Evolutionary conservation across 108 stramenopile genomes (phyloP), one percentile per base, ranked within the genome.

Genomic region (Schizochytrium sp.): DNA sequence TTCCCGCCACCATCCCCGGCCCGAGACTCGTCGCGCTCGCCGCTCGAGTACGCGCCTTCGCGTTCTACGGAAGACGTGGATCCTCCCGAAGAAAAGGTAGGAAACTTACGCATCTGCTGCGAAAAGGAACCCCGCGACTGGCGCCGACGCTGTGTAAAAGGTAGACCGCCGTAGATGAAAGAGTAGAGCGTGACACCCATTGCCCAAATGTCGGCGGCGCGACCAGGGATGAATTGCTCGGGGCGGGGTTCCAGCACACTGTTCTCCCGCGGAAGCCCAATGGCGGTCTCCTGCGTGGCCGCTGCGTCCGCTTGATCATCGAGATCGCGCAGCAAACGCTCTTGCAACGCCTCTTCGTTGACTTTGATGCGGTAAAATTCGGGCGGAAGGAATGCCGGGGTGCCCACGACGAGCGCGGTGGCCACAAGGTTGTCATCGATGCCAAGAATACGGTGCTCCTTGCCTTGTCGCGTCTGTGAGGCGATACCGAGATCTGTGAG

Each of bases 401-500:
- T 83, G 48, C 76, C 76, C 10, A 83, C 51, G 48, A 83, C 51
- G 25, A 83, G 45, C 19, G 76, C 19, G n/a, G 76, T 83, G 48
- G 76, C 76, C 2, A 83, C 51, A 23, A 83, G 76, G 76, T 83
- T 45, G 51, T 83, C 76, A 45, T 83, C 76, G 76, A 6, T 83
- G n/a, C 76, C 76, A 12, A 83, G 51, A 34, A 83, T 47, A 6
- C 28, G 19, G 45, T 47, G n/a, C n/a, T 21, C 76, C 51, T 83
- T 83, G 48, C 48, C 51, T 34, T 83, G 76, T 12, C 51, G 45
- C 28, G 76, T 83, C 23, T 83, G 76, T 12, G 51, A 98, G 3
- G 99, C 99, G 71, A 99, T 94, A 44, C 99, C 99, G 98, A 98
- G 99, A 91, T 99, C 99, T 90, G 99, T 99, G 69, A 99, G 93